Evolutionary conservation across 768 basidiomycete genomes (phyloP), one percentile per base, ranked within the genome.

Genomic region (Amanita phalloides): DNA sequence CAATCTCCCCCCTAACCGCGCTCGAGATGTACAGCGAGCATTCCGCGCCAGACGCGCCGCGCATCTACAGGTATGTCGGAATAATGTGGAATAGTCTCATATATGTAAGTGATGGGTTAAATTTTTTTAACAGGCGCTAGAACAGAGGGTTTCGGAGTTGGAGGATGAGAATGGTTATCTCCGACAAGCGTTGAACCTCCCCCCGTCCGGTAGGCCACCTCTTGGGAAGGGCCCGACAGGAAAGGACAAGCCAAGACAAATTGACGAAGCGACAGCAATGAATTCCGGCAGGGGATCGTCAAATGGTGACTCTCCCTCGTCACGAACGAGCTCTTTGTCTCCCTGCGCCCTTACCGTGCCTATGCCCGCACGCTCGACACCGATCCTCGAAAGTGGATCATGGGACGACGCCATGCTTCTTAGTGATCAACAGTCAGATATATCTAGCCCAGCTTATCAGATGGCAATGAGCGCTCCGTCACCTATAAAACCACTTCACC

Each of bases 21-120:
- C 90, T 26, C 73, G 91, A 53, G 91, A 93, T 61, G 88, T 92
- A 14, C 90, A 94, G 64, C 71, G 90, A 61, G 90, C 90, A 7
- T 94, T 93, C 71, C 78, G 90, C 56, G 91, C 90, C 32, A 74
- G 91, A 57, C 79, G 90, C 59, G 90, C 90, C 55, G 89, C 89
- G 52, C 90, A 93, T 66, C 75, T 94, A 50, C 78, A 85, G 73
- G 87, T 88, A 59, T 54, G 48, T 58, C 53, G 48, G 49, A 37
- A 37, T 58, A 13, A 66, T 67, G 60, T 70, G 64, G 69, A 69
- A 68, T 76, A 59, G 62, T 71, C 66, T 67, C 62, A 57, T 65
- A 56, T 59, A 58, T 54, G 39, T 56, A 53, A 54, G 53, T 53
- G 51, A 32, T 47, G 21, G 28, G 17, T 42, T 9, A 6, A 14